phyloP scores from a whole-genome alignment of 352 stramenopile genomes.

The Globisporangium barbulae region DNA sequence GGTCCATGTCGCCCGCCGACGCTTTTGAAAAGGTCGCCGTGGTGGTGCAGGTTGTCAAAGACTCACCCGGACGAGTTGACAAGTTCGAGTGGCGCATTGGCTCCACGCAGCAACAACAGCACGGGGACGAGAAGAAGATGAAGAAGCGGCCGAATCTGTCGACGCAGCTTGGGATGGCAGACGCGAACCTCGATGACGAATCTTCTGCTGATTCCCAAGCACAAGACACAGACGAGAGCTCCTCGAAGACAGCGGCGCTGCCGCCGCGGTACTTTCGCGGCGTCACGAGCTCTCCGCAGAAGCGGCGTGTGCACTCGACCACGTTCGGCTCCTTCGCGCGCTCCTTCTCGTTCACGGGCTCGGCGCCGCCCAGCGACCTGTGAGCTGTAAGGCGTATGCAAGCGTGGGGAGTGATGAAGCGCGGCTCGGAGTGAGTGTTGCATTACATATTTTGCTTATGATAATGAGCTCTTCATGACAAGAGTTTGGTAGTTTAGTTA shows the following conservation, averaged over 20 bases:
- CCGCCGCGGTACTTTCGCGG: conserved; percentile 70
- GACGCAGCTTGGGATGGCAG: conserved; percentile 4
- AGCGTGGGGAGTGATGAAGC: not conserved
- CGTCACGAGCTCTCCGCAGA: conserved; percentile 45
- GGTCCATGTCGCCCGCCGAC: conserved; percentile 52
- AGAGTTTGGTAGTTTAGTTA: no score
- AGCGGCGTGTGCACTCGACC: conserved; percentile 73
- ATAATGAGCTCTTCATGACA: no score
- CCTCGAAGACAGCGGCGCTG: conserved; percentile 15
- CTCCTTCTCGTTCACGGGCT: conserved; percentile 64
- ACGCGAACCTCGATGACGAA: not conserved
- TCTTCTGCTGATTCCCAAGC: not conserved
- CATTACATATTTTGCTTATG: not conserved
- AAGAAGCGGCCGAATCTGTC: conserved; percentile 11
- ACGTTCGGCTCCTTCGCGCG: conserved; percentile 75
- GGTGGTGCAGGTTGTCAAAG: conserved; percentile 37
- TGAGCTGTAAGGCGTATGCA: not conserved
- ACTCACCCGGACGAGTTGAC: conserved; percentile 53
- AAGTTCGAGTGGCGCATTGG: conserved; percentile 57
- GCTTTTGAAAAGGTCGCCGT: conserved; percentile 58
- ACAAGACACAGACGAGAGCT: not conserved
- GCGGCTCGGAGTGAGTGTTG: not conserved
- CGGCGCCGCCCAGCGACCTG: conserved; percentile 5
- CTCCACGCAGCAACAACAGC: not conserved
- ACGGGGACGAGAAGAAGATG: not conserved